Conservation (phyloP, 1,284 basidiomycete genomes). For the Vanrija pseudolonga region DNA sequence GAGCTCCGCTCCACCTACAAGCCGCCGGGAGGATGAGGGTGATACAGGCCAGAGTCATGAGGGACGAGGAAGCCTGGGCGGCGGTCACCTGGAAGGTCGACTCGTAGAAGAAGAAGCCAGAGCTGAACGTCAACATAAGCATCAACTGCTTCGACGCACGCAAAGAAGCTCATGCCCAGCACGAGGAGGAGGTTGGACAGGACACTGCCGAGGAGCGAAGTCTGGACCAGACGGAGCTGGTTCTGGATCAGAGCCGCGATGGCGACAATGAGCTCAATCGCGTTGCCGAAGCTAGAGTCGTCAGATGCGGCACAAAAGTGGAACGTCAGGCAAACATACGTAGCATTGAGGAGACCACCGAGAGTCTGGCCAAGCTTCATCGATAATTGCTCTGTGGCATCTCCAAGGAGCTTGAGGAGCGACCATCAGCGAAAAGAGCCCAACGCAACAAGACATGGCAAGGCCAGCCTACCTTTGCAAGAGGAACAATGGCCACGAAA, state of each 20-base stretch:
- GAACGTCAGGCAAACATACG: slow-evolving; percentile 51
- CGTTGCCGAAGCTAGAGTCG: slow-evolving; percentile 48
- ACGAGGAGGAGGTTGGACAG: slow-evolving; percentile 86
- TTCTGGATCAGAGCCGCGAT: slow-evolving; percentile 75
- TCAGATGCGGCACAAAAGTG: background rate
- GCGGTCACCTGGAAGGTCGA: slow-evolving; percentile 75
- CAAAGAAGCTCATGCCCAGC: slow-evolving; percentile 81
- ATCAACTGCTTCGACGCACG: slow-evolving; percentile 52
- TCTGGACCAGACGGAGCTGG: slow-evolving; percentile 83
- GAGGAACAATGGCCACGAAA: slow-evolving; percentile 82
- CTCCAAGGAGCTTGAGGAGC: slow-evolving; percentile 53
- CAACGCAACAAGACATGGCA: no score
- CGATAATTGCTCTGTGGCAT: slow-evolving; percentile 82
- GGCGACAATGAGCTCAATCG: slow-evolving; percentile 71
- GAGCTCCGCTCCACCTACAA: slow-evolving; percentile 51
- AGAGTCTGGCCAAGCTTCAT: slow-evolving; percentile 73
- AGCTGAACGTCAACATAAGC: slow-evolving; percentile 16
- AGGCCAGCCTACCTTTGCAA: slow-evolving; percentile 61
- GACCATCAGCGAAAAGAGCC: background rate
- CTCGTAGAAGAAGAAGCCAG: slow-evolving; percentile 62
- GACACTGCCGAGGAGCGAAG: slow-evolving; percentile 61
- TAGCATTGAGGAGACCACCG: slow-evolving; percentile 80
- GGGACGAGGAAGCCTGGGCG: slow-evolving; percentile 71
- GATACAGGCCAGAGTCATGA: slow-evolving; percentile 85
- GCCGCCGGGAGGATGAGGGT: slow-evolving; percentile 90